These are phyloP conservation scores for Pestalotiopsis sp. DNA, from an alignment of 2,329 filamentous ascomycete species.

Conservation along the genomic window DNA sequence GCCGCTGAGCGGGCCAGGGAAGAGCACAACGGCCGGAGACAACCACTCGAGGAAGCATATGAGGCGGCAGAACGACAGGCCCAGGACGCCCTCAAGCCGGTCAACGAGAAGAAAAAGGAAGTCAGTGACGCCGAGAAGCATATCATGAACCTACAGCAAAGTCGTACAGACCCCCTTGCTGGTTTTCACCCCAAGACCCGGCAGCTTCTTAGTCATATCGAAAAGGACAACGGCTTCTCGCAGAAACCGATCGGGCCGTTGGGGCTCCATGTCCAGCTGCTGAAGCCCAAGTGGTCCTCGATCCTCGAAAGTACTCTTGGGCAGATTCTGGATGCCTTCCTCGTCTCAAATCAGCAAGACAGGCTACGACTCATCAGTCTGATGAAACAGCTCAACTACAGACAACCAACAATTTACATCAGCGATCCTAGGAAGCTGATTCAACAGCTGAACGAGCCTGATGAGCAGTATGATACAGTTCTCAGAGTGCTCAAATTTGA, in stretches of 20 bases:
- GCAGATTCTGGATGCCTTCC: conserved; percentile 71
- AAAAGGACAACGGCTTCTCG: conserved; percentile 68
- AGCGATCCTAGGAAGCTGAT: conserved; percentile 58
- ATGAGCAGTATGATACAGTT: conserved; percentile 72
- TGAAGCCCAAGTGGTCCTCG: conserved; percentile 80
- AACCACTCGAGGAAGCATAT: conserved; percentile 29
- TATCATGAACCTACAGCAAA: conserved; percentile 55
- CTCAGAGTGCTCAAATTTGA: conserved; percentile 82
- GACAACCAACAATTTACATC: conserved; percentile 64
- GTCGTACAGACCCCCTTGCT: conserved; percentile 61
- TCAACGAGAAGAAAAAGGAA: conserved; percentile 54
- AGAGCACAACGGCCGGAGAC: conserved; percentile 25
- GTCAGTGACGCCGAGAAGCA: conserved; percentile 52
- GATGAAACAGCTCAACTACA: conserved; percentile 59
- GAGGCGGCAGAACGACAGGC: conserved; percentile 26
- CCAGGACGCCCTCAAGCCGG: conserved; percentile 31
- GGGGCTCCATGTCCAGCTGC: conserved; percentile 74
- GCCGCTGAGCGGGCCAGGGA: conserved; percentile 39
- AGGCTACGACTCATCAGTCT: conserved; percentile 67
- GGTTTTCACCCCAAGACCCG: conserved; percentile 68
- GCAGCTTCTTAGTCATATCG: conserved; percentile 68
- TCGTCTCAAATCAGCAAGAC: conserved; percentile 79
- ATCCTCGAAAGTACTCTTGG: conserved; percentile 81
- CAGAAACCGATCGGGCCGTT: conserved; percentile 81
- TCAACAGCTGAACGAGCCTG: conserved; percentile 72